Conservation (phyloP, 2,329 filamentous ascomycete species). For the Talaromyces sp. region DNA sequence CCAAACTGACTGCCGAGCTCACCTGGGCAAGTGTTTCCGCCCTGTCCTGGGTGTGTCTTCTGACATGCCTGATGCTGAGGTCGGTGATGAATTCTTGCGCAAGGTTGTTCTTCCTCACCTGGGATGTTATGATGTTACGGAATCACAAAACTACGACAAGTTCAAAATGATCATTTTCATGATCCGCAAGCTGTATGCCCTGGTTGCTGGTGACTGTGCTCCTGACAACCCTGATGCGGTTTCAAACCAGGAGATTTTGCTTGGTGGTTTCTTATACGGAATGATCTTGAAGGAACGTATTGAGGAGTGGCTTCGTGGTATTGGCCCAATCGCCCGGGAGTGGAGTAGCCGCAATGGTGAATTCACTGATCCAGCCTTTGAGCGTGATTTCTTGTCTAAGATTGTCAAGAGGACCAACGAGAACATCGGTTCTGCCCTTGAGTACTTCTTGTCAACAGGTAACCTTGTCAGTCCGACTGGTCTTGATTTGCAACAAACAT, state of each 20-base stretch:
- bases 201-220: slow-evolving; percentile 89
- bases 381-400: slow-evolving; percentile 74
- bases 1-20: slow-evolving; percentile 78
- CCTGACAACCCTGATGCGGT: slow-evolving; percentile 96
- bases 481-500: slow-evolving; percentile 89
- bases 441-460: slow-evolving; percentile 96
- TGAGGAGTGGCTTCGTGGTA: slow-evolving; percentile 82
- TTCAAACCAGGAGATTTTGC: slow-evolving; percentile 91
- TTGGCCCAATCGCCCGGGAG: slow-evolving; percentile 56
- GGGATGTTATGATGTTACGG: slow-evolving; percentile 80
- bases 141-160: slow-evolving; percentile 85
- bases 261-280: slow-evolving; percentile 90
- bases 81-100: slow-evolving; percentile 86
- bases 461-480: slow-evolving; percentile 90
- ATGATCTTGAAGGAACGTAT: slow-evolving; percentile 94
- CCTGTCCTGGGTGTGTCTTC: slow-evolving; percentile 82
- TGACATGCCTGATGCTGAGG: slow-evolving; percentile 83
- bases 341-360: slow-evolving; percentile 57
- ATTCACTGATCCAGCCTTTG: slow-evolving; percentile 77
- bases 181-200: slow-evolving; percentile 90
- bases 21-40: slow-evolving; percentile 88
- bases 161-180: slow-evolving; percentile 94
- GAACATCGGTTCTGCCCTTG: slow-evolving; percentile 81
- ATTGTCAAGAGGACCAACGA: slow-evolving; percentile 83
- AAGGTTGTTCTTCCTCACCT: slow-evolving; percentile 91